Conservation (phyloP, 116 monocot species). For the Zostera marina region DNA sequence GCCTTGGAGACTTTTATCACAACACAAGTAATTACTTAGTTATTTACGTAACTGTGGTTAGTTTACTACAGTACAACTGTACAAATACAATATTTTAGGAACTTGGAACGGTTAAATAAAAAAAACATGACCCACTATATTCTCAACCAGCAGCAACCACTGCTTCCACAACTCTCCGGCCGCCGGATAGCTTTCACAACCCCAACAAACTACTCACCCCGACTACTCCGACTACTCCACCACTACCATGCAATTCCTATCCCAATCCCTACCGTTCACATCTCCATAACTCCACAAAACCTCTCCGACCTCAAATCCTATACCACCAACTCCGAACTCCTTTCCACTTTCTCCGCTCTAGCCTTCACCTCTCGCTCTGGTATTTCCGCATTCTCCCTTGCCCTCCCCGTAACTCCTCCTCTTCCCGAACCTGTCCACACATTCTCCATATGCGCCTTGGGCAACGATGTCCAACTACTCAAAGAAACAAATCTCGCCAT, state of each 20-base stretch:
- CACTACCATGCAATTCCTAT: slow-evolving; percentile 19
- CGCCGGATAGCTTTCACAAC: slow-evolving; percentile 49
- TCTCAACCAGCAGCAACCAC: not conserved
- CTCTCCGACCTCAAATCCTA: slow-evolving; percentile 18
- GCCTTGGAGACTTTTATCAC: no score
- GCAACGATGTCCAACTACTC: slow-evolving; percentile 53
- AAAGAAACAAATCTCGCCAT: slow-evolving; percentile 15
- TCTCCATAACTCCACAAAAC: slow-evolving; percentile 23
- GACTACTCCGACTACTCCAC: slow-evolving; percentile 24
- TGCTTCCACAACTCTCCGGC: slow-evolving; percentile 10
- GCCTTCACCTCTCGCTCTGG: slow-evolving; percentile 25
- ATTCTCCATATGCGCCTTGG: slow-evolving; percentile 59
- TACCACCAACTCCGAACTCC: slow-evolving; percentile 18
- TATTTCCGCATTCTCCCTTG: slow-evolving; percentile 38
- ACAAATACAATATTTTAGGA: no score
- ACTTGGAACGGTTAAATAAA: no score
- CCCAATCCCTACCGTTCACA: slow-evolving; percentile 24
- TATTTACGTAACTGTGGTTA: no score
- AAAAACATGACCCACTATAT: not conserved
- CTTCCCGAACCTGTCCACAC: slow-evolving; percentile 11
- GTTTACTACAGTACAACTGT: no score
- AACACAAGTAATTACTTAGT: no score
- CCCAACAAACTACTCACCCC: slow-evolving; percentile 20
- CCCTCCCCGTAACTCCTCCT: slow-evolving; percentile 14
- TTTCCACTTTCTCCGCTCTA: slow-evolving; percentile 53